Percentiles rank a stretch among this genome's conserved stretches.
Evolutionary conservation across 202 grass and related monocot species (phyloP).

Genomic region (Zizania palustris): DNA sequence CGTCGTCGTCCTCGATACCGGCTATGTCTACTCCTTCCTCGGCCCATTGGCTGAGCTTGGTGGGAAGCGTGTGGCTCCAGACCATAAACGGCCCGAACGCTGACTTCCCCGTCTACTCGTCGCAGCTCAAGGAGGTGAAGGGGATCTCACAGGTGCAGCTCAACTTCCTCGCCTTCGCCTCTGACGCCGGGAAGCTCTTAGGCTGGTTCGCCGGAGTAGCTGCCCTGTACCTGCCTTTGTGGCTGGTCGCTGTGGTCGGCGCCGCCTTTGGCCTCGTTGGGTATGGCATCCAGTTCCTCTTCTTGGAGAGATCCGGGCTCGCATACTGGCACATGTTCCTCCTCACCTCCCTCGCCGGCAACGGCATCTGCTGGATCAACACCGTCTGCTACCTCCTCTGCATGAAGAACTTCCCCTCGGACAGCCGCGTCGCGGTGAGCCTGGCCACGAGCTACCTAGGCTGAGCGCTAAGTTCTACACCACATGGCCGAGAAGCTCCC

Average conservation of each 20-base stretch:
- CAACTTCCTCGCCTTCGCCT: constrained; percentile 93
- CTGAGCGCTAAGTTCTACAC: constrained; percentile 92
- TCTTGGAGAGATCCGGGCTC: constrained; percentile 57
- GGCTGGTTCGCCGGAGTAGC: constrained; percentile 88
- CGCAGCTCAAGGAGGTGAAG: constrained; percentile 80
- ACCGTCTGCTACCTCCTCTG: constrained; percentile 93
- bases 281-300: constrained; percentile 86
- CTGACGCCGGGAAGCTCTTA: constrained; percentile 89
- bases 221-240: constrained; percentile 64
- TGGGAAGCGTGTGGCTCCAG: constrained; percentile 91
- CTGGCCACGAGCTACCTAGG: constrained; percentile 88
- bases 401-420: constrained; percentile 76
- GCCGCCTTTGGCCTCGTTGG: constrained; percentile 69
- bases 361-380: constrained; percentile 98
- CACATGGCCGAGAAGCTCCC: constrained; percentile 54
- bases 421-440: constrained; percentile 77
- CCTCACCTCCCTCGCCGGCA: constrained; percentile 85
- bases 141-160: constrained; percentile 82
- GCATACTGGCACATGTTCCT: constrained; percentile 78
- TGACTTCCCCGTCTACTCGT: constrained; percentile 95
- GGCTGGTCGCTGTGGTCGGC: constrained; percentile 63
- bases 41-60: constrained; percentile 77
- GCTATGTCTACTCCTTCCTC: constrained; percentile 67
- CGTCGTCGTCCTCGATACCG: neutral
- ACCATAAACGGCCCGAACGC: constrained; percentile 86